A percentile compares a stretch with the other conserved stretches of the same genome.
These are phyloP conservation scores for Aurantiochytrium sp. DNA, from an alignment of 108 stramenopile species.

Conservation along the genomic window DNA sequence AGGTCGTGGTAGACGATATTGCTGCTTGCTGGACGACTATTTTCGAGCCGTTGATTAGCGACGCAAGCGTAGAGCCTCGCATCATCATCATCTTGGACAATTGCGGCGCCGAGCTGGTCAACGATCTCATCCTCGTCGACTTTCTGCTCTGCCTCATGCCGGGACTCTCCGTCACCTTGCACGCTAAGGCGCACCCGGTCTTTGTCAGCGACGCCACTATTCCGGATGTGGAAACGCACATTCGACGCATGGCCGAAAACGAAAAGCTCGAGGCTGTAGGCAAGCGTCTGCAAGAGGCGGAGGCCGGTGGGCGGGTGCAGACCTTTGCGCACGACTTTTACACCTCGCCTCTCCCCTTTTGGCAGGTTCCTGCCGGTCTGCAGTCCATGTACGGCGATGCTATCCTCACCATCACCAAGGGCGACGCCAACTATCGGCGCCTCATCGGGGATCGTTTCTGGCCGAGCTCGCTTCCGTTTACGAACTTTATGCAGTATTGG, in stretches of 20 bases:
- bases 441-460: not conserved
- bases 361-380: not conserved
- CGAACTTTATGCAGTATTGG: not conserved
- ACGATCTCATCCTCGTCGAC: not conserved
- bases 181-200: not conserved
- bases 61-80: not conserved
- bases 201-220: not conserved
- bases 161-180: not conserved
- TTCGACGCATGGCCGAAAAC: not conserved
- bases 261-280: not conserved
- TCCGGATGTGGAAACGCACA: not conserved
- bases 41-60: not conserved
- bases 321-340: not conserved
- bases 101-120: slow-evolving; percentile 1
- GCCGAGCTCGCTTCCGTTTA: not conserved
- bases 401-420: not conserved
- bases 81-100: not conserved
- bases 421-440: slow-evolving; percentile 13
- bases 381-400: not conserved
- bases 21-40: not conserved
- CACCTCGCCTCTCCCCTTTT: slow-evolving; percentile 3
- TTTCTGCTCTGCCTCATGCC: not conserved
- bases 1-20: not conserved
- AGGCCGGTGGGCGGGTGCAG: not conserved
- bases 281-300: not conserved